Percentiles rank a stretch among this genome's conserved stretches.
phyloP scores from a whole-genome alignment of 2,329 filamentous ascomycete genomes.

The Cladobotryum mycophilum region DNA sequence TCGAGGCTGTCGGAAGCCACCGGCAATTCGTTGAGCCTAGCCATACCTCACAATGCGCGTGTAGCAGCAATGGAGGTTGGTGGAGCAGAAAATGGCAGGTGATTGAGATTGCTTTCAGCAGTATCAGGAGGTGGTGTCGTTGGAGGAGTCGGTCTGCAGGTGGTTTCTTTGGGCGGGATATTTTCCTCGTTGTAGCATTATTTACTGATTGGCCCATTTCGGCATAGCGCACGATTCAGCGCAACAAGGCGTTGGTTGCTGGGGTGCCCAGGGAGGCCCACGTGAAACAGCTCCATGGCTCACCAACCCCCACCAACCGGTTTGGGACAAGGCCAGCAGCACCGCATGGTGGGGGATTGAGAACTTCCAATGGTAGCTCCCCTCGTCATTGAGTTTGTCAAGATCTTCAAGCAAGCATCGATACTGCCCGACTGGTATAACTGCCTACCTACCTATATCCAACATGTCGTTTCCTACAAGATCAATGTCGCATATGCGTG shows the following conservation, averaged over 20 bases:
- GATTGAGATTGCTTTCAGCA: not conserved
- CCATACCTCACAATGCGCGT: constrained; percentile 52
- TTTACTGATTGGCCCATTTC: constrained; percentile 27
- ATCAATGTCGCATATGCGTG: constrained; percentile 60
- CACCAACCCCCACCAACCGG: not conserved
- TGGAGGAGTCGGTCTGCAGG: constrained; percentile 9
- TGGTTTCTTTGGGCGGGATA: constrained; percentile 6
- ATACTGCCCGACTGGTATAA: not conserved
- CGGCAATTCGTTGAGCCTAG: constrained; percentile 71
- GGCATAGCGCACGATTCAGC: constrained; percentile 17
- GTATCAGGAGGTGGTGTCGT: not conserved
- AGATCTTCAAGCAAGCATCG: not conserved
- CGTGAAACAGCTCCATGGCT: constrained; percentile 1
- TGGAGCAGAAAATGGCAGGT: not conserved
- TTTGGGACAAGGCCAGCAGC: not conserved
- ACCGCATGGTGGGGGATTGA: not conserved
- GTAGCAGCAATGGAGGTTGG: constrained; percentile 18
- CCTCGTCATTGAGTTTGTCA: not conserved
- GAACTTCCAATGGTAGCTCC: not conserved
- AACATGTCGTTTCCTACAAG: constrained; percentile 52
- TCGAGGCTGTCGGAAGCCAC: constrained; percentile 64
- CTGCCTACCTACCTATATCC: no score
- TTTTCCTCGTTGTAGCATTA: constrained; percentile 26
- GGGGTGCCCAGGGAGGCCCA: constrained; percentile 15
- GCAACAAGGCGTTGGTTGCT: constrained; percentile 23